Evolutionary conservation across 2,329 filamentous ascomycete species (phyloP), one percentile per base, ranked within the genome.

Genomic region (Botrytis medusae): DNA sequence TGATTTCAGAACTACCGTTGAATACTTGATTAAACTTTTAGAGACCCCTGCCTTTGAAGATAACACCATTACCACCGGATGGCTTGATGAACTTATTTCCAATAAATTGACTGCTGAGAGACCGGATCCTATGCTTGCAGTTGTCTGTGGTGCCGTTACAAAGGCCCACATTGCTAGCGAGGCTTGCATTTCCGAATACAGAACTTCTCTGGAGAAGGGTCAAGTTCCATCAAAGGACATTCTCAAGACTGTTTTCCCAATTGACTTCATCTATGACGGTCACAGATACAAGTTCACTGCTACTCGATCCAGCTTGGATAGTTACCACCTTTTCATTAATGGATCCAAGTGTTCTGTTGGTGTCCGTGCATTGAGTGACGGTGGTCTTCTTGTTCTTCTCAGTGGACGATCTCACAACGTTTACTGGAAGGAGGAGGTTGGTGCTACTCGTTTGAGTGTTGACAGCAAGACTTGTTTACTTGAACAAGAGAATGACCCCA

Each of bases 361-460:
- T 80, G 93, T 99, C 72, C 93, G 96, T 79, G 92, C 95, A 68
- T 89, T 99, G 77, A 94, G 94, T 77, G 96, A 99, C 79, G 96
- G 96, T 82, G 96, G 96, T 82, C 89, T 99, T 18, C 88, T 99
- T 73, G 90, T 99, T 76, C 89, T 99, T 32, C 90, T 99, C 61
- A 91, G 92, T 80, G 96, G 96, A 75, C 93, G 94, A 83, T 97
- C 93, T 79, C 96, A 99, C 90, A 99, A 96, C 81, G 91, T 98
- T 75, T 99, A 99, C 90, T 99, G 96, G 96, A 98, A 98, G 85
- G 96, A 99, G 82, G 96, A 99, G 83, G 94, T 97, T 64, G 95
- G 95, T 73, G 96, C 95, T 54, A 98, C 96, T 69, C 95, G 96
- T 82, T 85, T 99, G 78, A 98, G 95, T 44, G 95, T 99, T 37